Conservation (phyloP, 176 grass and related monocot species). For the Aechmea fasciata region DNA sequence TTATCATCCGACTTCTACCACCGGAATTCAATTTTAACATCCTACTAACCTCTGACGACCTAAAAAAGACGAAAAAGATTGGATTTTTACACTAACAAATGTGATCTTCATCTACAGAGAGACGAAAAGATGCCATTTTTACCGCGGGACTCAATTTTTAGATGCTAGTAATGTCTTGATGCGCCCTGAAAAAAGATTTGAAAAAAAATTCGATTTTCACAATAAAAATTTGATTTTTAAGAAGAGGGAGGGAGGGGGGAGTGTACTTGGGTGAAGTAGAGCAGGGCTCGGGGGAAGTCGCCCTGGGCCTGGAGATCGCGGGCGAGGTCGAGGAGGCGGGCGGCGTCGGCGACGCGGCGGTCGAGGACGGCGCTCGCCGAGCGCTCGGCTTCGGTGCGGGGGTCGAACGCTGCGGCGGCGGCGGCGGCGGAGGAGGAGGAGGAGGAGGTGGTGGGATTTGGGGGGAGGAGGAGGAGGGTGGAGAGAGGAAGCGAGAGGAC, state of each 20-base stretch:
- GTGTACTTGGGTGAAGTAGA: constrained; percentile 54
- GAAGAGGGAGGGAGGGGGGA: too few relatives aligned
- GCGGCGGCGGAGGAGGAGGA: neutral
- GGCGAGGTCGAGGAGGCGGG: constrained; percentile 46
- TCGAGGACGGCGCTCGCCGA: constrained; percentile 41
- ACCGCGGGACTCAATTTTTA: neutral
- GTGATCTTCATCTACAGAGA: neutral
- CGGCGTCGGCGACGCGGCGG: constrained; percentile 49
- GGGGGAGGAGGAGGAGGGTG: constrained; percentile 15
- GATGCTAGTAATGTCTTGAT: too few relatives aligned
- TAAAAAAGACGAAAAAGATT: neutral
- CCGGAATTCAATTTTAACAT: neutral
- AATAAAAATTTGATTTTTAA: too few relatives aligned
- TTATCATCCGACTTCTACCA: neutral
- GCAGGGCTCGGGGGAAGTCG: constrained; percentile 55
- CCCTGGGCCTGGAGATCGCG: constrained; percentile 80
- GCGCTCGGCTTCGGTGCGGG: constrained; percentile 39
- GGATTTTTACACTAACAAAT: neutral
- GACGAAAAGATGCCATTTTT: neutral
- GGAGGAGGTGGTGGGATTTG: neutral
- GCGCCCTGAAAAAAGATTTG: too few relatives aligned
- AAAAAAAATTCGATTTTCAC: too few relatives aligned
- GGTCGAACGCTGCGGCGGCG: constrained; percentile 29
- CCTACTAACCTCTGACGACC: neutral
- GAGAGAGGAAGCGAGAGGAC: constrained; percentile 27